Conservation (phyloP, 2,329 filamentous ascomycete genomes). For the Monosporascus sp. region DNA sequence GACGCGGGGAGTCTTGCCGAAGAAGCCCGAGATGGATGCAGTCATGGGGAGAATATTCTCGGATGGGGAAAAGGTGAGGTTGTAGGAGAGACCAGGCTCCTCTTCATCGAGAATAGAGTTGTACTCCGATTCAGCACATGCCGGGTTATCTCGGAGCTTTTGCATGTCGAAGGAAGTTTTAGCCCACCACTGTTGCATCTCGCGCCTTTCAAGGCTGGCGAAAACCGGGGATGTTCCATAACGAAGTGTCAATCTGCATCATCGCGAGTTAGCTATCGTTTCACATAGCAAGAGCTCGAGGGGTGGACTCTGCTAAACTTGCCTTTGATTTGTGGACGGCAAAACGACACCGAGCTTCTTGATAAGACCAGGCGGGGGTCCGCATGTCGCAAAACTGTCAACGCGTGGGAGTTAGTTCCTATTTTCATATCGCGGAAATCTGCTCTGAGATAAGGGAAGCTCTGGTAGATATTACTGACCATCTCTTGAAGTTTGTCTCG, state of each 20-base stretch:
- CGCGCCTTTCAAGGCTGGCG: conserved; percentile 63
- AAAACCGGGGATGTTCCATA: conserved; percentile 60
- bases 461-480: conserved; percentile 24
- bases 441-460: no score
- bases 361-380: conserved; percentile 75
- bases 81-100: conserved; percentile 81
- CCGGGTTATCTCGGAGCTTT: conserved; percentile 79
- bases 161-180: conserved; percentile 90
- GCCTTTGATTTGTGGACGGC: conserved; percentile 57
- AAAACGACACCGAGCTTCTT: conserved; percentile 78
- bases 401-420: no score
- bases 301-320: no score
- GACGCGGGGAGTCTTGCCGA: conserved; percentile 61
- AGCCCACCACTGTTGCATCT: conserved; percentile 84
- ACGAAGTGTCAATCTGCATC: conserved; percentile 55
- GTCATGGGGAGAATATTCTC: conserved; percentile 53
- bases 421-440: no score
- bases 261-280: no score
- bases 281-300: no score
- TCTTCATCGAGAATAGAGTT: conserved; percentile 65
- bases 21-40: conserved; percentile 5
- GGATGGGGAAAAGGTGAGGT: conserved; percentile 71
- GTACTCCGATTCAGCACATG: conserved; percentile 80
- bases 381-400: conserved; percentile 71
- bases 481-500: conserved; percentile 79